These are phyloP conservation scores for Euphrasia confusa DNA, from an alignment of 257 asterid species.

Conservation along the genomic window DNA sequence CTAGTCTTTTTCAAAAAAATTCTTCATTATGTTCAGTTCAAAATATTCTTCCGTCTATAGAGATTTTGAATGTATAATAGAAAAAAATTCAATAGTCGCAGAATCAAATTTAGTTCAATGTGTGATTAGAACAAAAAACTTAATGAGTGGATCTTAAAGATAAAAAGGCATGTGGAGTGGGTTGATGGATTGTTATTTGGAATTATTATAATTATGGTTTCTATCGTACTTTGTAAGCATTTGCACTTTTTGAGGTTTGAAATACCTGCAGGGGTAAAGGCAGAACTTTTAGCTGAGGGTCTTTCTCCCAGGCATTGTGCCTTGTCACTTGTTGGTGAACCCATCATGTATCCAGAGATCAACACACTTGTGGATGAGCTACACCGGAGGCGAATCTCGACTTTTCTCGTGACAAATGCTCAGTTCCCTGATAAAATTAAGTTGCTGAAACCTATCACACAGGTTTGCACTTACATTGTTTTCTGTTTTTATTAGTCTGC, in stretches of 20 bases:
- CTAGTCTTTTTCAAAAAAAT: conserved; percentile 14
- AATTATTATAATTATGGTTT: conserved; percentile 3
- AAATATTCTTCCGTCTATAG: neutral
- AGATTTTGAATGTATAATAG: neutral
- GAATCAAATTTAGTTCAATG: neutral
- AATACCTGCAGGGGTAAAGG: conserved; percentile 70
- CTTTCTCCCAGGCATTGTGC: conserved; percentile 97
- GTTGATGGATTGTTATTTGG: conserved; percentile 4
- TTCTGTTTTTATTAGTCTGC: conserved; percentile 20
- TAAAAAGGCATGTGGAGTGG: neutral
- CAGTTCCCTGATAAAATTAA: conserved; percentile 90
- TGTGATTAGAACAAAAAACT: neutral
- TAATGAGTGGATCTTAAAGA: neutral
- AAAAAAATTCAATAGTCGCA: neutral
- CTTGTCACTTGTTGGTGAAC: conserved; percentile 96
- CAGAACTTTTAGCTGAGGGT: conserved; percentile 83
- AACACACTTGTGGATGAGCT: conserved; percentile 83
- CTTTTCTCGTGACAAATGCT: conserved; percentile 96
- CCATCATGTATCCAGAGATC: conserved; percentile 98
- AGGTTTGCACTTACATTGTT: conserved; percentile 40
- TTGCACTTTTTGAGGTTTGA: conserved; percentile 13
- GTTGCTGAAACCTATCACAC: conserved; percentile 72
- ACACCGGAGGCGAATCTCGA: conserved; percentile 78
- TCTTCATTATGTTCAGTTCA: neutral
- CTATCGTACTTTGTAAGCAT: neutral